A percentile compares a stretch with the other conserved stretches of the same genome.
phyloP scores from a whole-genome alignment of 352 stramenopile genomes.

The Pythium monospermum region DNA sequence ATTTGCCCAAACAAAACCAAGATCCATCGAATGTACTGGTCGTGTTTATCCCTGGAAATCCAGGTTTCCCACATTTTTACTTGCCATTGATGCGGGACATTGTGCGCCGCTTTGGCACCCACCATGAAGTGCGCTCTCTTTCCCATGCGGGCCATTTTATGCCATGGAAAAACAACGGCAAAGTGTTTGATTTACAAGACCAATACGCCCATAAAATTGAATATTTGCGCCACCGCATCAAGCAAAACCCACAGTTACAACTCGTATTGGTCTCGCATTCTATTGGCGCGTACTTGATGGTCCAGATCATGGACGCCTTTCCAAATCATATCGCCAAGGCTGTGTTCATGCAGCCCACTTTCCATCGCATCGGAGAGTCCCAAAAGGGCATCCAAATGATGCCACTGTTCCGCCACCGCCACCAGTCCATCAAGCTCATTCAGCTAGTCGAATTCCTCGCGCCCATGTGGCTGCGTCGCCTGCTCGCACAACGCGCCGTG shows the following conservation, averaged over 20 bases:
- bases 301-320: conserved; percentile 51
- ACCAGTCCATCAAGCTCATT: conserved; percentile 31
- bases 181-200: conserved; percentile 46
- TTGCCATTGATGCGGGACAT: conserved; percentile 61
- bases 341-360: conserved; percentile 66
- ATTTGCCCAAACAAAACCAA: conserved; percentile 21
- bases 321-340: conserved; percentile 49
- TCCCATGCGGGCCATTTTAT: conserved; percentile 61
- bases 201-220: conserved; percentile 51
- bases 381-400: conserved; percentile 39
- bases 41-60: conserved; percentile 63
- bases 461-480: conserved; percentile 35
- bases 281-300: conserved; percentile 49
- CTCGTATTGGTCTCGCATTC: conserved; percentile 64
- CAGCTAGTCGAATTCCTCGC: conserved; percentile 36
- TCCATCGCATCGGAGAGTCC: conserved; percentile 55
- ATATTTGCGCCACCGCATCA: conserved; percentile 40
- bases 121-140: conserved; percentile 51
- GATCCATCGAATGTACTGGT: conserved; percentile 38
- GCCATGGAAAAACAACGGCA: conserved; percentile 55
- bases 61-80: conserved; percentile 59
- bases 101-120: conserved; percentile 23
- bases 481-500: conserved; percentile 37
- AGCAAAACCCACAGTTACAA: conserved; percentile 36
- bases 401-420: conserved; percentile 41